phyloP scores from a whole-genome alignment of 371 early-diverging fungal species.

The Zychaea mexicana region DNA sequence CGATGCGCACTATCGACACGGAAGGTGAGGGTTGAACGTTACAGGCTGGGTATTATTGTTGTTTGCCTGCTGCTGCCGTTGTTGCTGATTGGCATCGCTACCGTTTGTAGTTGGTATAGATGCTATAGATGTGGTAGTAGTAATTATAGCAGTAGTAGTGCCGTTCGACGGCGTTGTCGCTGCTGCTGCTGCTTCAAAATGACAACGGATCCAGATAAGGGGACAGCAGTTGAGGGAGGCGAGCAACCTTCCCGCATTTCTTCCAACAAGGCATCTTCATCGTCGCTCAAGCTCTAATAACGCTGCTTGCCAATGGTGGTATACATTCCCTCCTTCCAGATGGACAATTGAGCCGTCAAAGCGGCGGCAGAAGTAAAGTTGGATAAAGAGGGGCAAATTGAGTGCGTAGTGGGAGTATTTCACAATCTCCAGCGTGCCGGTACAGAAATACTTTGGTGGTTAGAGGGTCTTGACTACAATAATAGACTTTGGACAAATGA shows the following conservation, averaged over 20 bases:
- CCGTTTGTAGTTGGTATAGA: background rate
- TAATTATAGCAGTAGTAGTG: background rate
- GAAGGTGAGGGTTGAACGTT: background rate
- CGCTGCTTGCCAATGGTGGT: conserved; percentile 34
- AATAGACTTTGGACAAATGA: conserved; percentile 33
- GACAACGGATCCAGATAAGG: no score
- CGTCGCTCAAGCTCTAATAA: conserved; percentile 30
- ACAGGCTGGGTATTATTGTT: background rate
- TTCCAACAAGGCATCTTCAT: conserved; percentile 30
- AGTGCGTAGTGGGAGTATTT: conserved; percentile 75
- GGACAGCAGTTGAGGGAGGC: background rate
- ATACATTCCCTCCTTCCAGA: conserved; percentile 55
- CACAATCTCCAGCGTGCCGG: conserved; percentile 68
- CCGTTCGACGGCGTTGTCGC: background rate
- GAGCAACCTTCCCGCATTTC: conserved; percentile 28
- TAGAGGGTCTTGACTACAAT: conserved; percentile 72
- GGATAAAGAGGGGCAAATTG: conserved; percentile 76
- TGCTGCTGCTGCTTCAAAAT: no score
- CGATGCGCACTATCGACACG: conserved; percentile 32
- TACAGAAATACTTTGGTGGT: conserved; percentile 87
- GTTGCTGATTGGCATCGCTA: background rate
- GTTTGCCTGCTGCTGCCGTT: background rate
- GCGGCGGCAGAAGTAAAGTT: conserved; percentile 90
- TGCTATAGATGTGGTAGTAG: no score
- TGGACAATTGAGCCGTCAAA: conserved; percentile 96